A percentile compares a stretch with the other conserved stretches of the same genome.
Conservation (phyloP, 2,329 filamentous ascomycete species). For the Lachnellula suecica region DNA sequence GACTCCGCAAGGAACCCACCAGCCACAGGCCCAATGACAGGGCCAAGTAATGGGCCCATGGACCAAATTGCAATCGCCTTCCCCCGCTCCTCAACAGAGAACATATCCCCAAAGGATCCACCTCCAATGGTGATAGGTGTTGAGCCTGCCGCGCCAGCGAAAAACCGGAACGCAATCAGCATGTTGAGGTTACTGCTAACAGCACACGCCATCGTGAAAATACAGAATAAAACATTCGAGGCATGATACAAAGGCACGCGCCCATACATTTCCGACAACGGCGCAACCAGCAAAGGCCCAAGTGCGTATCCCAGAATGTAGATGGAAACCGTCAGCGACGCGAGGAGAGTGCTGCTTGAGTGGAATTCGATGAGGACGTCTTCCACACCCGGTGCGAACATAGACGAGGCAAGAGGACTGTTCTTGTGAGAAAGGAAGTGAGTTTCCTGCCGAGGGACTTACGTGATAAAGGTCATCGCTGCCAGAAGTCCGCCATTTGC, state of each 20-base stretch:
- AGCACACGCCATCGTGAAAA: constrained; percentile 40
- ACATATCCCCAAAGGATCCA: constrained; percentile 65
- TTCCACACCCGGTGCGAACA: constrained; percentile 40
- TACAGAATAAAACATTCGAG: constrained; percentile 49
- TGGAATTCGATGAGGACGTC: constrained; percentile 15
- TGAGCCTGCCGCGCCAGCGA: constrained; percentile 60
- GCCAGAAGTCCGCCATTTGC: constrained; percentile 21
- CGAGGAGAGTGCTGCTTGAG: constrained; percentile 14
- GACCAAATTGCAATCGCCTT: constrained; percentile 52
- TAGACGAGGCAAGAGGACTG: constrained; percentile 33
- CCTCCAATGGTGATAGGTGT: constrained; percentile 54
- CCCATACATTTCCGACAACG: constrained; percentile 64
- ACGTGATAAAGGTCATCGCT: constrained; percentile 18
- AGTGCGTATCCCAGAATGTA: constrained; percentile 60
- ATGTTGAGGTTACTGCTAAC: constrained; percentile 44
- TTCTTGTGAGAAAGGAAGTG: no score
- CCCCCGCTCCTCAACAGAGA: constrained; percentile 55
- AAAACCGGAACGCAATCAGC: constrained; percentile 57
- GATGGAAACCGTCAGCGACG: constrained; percentile 37
- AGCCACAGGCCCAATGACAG: constrained; percentile 41
- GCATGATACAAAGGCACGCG: constrained; percentile 47
- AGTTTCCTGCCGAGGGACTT: not conserved
- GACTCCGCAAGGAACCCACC: constrained; percentile 47
- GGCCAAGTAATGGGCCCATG: constrained; percentile 39
- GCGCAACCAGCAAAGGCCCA: constrained; percentile 56